These are phyloP conservation scores for Aaosphaeria pasadenensis DNA, from an alignment of 2,329 filamentous ascomycete genomes.

Conservation along the genomic window DNA sequence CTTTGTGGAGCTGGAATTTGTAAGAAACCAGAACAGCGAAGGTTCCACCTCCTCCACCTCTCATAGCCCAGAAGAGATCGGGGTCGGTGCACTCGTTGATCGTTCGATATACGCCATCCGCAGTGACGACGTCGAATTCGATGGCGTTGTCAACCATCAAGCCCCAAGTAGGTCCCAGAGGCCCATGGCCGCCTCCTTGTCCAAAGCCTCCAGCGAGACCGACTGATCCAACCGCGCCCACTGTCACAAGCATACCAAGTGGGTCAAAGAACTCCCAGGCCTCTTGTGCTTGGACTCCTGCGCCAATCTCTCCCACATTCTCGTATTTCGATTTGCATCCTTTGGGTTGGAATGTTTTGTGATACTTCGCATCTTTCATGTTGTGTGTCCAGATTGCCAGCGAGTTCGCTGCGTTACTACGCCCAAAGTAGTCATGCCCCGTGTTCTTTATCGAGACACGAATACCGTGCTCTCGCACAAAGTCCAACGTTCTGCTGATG, in stretches of 20 bases:
- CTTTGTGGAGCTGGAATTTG: conserved; percentile 34
- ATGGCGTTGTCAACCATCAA: conserved; percentile 36
- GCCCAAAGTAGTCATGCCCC: conserved; percentile 36
- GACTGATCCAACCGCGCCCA: conserved; percentile 43
- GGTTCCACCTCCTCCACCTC: conserved; percentile 35
- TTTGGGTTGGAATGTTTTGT: conserved; percentile 23
- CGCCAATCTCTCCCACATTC: conserved; percentile 33
- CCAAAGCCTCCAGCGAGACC: conserved; percentile 46
- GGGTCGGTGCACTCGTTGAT: conserved; percentile 34
- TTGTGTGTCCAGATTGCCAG: conserved; percentile 35
- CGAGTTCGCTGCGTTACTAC: conserved; percentile 31
- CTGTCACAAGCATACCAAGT: conserved; percentile 30
- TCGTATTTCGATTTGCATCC: conserved; percentile 22
- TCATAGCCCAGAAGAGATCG: conserved; percentile 37
- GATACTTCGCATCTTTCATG: conserved; percentile 27
- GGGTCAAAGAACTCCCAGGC: conserved; percentile 35
- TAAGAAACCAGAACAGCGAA: conserved; percentile 35
- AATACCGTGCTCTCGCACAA: conserved; percentile 27
- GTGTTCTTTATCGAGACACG: conserved; percentile 37
- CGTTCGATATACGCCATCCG: conserved; percentile 26
- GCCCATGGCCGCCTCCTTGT: conserved; percentile 55
- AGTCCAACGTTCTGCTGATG: conserved; percentile 25
- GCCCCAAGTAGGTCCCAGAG: conserved; percentile 47
- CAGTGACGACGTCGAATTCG: conserved; percentile 34
- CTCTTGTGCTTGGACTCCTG: conserved; percentile 33